Percentiles rank a stretch among this genome's conserved stretches.
phyloP scores from a whole-genome alignment of 306 rosid genomes.

The Malus sieversii region DNA sequence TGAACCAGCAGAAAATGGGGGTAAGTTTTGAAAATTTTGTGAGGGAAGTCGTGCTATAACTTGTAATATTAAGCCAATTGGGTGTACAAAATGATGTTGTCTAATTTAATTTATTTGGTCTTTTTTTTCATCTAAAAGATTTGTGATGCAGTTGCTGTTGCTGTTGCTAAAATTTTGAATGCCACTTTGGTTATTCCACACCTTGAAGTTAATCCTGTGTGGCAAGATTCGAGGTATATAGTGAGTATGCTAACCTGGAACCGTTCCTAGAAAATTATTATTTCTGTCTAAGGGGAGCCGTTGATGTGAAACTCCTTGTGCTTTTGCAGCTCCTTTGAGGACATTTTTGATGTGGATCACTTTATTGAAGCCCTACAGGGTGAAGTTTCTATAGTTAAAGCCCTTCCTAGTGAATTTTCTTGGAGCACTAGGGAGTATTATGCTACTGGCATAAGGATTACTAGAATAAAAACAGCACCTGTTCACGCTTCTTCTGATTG shows the following conservation, averaged over 20 bases:
- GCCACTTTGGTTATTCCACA: slow-evolving; percentile 88
- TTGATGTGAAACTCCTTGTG: slow-evolving; percentile 1
- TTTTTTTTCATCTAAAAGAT: slow-evolving; percentile 31
- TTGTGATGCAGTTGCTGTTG: slow-evolving; percentile 99
- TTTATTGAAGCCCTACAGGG: slow-evolving; percentile 65
- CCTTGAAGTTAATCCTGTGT: slow-evolving; percentile 92
- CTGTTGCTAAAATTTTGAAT: slow-evolving; percentile 86
- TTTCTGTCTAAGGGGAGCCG: neutral
- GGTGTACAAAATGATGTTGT: neutral
- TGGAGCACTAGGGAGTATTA: slow-evolving; percentile 96
- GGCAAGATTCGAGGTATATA: slow-evolving; percentile 85
- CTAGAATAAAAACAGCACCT: slow-evolving; percentile 85
- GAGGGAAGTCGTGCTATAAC: neutral
- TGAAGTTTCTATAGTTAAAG: slow-evolving; percentile 72
- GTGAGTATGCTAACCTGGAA: slow-evolving; percentile 8
- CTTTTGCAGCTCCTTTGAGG: slow-evolving; percentile 65
- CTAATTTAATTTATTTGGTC: neutral
- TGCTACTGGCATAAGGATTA: slow-evolving; percentile 60
- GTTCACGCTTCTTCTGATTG: slow-evolving; percentile 74
- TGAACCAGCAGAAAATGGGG: slow-evolving; percentile 99
- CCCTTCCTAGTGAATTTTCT: slow-evolving; percentile 62
- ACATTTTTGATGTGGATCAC: slow-evolving; percentile 88
- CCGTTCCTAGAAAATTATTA: neutral
- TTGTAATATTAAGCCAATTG: neutral
- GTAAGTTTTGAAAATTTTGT: slow-evolving; percentile 27